Evolutionary conservation across 495 filamentous ascomycete species (phyloP).

Genomic region (Podospora anserina): DNA sequence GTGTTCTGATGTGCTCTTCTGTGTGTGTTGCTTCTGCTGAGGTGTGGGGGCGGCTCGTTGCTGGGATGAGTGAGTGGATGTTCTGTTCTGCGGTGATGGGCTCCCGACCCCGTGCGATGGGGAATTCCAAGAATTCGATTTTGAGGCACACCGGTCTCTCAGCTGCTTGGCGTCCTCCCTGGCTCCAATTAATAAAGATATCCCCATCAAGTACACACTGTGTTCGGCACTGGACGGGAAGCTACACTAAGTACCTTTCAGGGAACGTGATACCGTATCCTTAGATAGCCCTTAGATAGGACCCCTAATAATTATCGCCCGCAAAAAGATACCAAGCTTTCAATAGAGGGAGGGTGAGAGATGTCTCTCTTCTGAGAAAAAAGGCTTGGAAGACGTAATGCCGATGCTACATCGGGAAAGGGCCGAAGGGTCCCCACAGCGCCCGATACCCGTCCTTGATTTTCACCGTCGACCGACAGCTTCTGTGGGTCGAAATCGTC

Average conservation of each 20-base stretch:
- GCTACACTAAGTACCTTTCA: not conserved
- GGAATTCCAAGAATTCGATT: constrained; percentile 13
- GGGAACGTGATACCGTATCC: not conserved
- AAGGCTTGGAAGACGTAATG: not conserved
- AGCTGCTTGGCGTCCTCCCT: constrained; percentile 2
- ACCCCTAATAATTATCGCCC: not conserved
- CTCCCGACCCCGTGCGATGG: not conserved
- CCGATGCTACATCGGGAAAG: not conserved
- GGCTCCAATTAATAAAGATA: not conserved
- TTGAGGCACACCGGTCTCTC: constrained; percentile 8
- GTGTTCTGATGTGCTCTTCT: not conserved
- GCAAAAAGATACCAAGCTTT: not conserved
- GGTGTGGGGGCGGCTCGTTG: not conserved
- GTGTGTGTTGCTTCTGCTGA: not conserved
- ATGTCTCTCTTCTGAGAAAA: not conserved
- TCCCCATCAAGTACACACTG: not conserved
- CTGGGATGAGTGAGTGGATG: not conserved
- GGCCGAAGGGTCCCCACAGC: not conserved
- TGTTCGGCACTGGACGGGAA: constrained; percentile 1
- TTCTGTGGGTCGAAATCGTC: not conserved
- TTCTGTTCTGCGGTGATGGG: not conserved
- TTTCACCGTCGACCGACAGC: not conserved
- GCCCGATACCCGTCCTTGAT: not conserved
- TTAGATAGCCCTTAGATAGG: too few relatives aligned
- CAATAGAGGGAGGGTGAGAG: not conserved